These are phyloP conservation scores for Fraxinus excelsior DNA, from an alignment of 257 asterid species.

Conservation along the genomic window DNA sequence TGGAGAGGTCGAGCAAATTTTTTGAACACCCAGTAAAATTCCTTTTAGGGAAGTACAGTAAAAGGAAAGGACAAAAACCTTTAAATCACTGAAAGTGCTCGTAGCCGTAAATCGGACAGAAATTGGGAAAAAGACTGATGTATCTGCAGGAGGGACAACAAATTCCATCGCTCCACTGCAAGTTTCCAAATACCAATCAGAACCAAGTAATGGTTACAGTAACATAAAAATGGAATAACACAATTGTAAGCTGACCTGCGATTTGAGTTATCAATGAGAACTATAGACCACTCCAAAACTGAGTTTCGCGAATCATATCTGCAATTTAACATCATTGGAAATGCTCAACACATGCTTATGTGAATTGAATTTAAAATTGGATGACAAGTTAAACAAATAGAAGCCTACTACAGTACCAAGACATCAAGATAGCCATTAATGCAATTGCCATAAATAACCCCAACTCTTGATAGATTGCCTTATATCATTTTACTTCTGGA, in stretches of 20 bases:
- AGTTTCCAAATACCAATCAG: conserved; percentile 25
- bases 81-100: conserved; percentile 73
- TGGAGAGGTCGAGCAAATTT: background rate
- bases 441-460: background rate
- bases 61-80: conserved; percentile 47
- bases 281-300: conserved; percentile 84
- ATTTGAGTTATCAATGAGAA: conserved; percentile 82
- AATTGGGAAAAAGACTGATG: conserved; percentile 80
- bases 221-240: conserved; percentile 14
- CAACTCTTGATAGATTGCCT: conserved; percentile 3
- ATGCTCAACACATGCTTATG: conserved; percentile 10
- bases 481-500: background rate
- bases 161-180: conserved; percentile 95
- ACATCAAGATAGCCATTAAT: background rate
- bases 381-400: conserved; percentile 17
- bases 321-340: conserved; percentile 27
- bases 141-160: conserved; percentile 76
- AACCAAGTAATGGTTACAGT: conserved; percentile 14
- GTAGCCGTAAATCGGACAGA: conserved; percentile 74
- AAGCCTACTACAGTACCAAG: background rate
- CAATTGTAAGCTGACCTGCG: conserved; percentile 66
- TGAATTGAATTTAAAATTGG: conserved; percentile 14
- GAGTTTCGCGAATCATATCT: conserved; percentile 87
- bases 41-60: background rate
- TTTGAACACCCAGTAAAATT: background rate